These are phyloP conservation scores for Corynespora cassiicola DNA, from an alignment of 2,329 filamentous ascomycete species.

Conservation along the genomic window DNA sequence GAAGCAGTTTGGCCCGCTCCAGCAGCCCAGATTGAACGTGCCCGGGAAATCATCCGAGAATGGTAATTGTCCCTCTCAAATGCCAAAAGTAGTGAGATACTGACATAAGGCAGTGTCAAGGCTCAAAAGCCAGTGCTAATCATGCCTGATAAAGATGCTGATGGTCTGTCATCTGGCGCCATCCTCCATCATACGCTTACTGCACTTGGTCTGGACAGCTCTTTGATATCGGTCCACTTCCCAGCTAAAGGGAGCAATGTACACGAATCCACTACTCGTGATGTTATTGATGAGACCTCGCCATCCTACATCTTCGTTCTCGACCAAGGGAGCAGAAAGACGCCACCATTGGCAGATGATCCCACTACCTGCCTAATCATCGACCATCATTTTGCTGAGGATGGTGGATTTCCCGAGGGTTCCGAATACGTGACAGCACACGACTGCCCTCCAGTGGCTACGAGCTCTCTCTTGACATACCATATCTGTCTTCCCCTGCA, in stretches of 20 bases:
- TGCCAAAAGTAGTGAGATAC: not conserved
- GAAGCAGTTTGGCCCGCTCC: conserved; percentile 68
- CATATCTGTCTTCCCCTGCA: conserved; percentile 66
- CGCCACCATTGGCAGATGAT: conserved; percentile 59
- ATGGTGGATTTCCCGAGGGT: conserved; percentile 64
- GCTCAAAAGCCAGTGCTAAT: conserved; percentile 63
- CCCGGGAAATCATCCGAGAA: conserved; percentile 63
- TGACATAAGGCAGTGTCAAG: conserved; percentile 51
- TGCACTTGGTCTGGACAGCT: conserved; percentile 61
- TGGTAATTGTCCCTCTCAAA: conserved; percentile 54
- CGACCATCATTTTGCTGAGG: conserved; percentile 67
- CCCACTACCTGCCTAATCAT: conserved; percentile 64
- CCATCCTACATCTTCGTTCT: conserved; percentile 68
- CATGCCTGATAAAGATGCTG: conserved; percentile 73
- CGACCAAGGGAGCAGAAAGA: conserved; percentile 68
- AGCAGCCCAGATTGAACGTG: conserved; percentile 59
- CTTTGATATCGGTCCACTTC: conserved; percentile 64
- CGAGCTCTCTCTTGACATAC: conserved; percentile 69
- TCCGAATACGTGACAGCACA: conserved; percentile 67
- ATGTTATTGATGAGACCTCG: conserved; percentile 56
- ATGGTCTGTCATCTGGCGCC: conserved; percentile 69
- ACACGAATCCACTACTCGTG: conserved; percentile 61
- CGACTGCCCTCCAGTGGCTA: conserved; percentile 69
- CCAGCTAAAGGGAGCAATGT: conserved; percentile 66
- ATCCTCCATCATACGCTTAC: conserved; percentile 67